Evolutionary conservation across 345 rosid species (phyloP).

Genomic region (Dovyalis caffra): DNA sequence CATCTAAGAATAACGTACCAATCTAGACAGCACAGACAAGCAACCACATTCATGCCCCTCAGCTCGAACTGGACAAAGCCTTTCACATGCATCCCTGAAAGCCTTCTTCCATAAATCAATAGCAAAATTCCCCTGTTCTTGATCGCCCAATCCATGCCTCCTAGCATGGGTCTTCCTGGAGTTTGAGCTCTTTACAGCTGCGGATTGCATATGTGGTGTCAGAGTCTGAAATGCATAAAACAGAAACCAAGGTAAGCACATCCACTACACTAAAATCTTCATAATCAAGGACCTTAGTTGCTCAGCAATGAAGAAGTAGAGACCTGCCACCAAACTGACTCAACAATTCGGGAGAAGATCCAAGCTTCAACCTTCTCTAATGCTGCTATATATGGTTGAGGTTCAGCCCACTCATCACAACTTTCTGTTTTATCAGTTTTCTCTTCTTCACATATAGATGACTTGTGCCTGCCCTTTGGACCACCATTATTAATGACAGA

Average conservation of each 20-base stretch:
- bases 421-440: conserved; percentile 8
- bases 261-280: not conserved
- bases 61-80: conserved; percentile 85
- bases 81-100: conserved; percentile 83
- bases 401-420: conserved; percentile 67
- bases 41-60: conserved; percentile 89
- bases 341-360: conserved; percentile 82
- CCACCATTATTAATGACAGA: conserved; percentile 4
- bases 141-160: conserved; percentile 52
- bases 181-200: conserved; percentile 56
- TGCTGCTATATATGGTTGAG: conserved; percentile 50
- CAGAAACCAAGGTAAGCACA: conserved; percentile 9
- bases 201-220: conserved; percentile 85
- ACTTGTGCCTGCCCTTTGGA: conserved; percentile 5
- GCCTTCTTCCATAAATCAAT: conserved; percentile 90
- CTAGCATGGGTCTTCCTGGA: conserved; percentile 54
- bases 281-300: not conserved
- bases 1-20: conserved; percentile 42
- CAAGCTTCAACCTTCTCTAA: conserved; percentile 84
- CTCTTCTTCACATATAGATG: conserved; percentile 15
- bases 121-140: conserved; percentile 64
- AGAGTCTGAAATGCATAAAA: conserved; percentile 50
- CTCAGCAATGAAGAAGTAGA: conserved; percentile 11
- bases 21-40: conserved; percentile 71
- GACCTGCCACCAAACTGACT: conserved; percentile 99